Percentiles rank a stretch among this genome's conserved stretches.
phyloP scores from a whole-genome alignment of 106 monocot genomes.

The Dactylorhiza incarnata region DNA sequence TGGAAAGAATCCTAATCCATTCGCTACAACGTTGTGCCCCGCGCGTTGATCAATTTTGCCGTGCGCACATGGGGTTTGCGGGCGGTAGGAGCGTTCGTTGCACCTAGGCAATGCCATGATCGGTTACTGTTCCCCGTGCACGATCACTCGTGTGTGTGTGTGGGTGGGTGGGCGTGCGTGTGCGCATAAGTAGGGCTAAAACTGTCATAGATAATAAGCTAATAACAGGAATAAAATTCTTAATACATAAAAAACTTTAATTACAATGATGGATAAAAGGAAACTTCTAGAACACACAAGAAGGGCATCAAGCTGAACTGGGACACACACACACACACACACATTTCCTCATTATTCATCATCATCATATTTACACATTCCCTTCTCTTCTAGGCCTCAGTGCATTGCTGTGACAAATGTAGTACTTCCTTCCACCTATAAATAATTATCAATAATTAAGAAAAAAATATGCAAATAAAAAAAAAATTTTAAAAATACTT shows the following conservation, averaged over 20 bases:
- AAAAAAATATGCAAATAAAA: neutral
- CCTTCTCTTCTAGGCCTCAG: neutral
- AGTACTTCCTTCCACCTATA: conserved; percentile 14
- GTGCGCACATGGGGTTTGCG: too few species aligned
- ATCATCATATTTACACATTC: neutral
- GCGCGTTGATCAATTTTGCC: too few species aligned
- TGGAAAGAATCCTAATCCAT: too few species aligned
- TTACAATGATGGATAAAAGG: conserved; percentile 6
- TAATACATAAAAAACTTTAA: neutral
- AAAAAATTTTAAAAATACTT: neutral
- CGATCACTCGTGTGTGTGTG: too few species aligned
- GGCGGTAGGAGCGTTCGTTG: too few species aligned
- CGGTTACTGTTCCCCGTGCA: too few species aligned
- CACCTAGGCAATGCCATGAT: too few species aligned
- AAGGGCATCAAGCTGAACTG: neutral
- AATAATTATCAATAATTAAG: neutral
- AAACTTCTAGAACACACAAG: neutral
- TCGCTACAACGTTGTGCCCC: too few species aligned
- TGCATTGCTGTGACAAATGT: neutral
- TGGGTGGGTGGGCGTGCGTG: too few species aligned
- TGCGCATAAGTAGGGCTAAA: too few species aligned
- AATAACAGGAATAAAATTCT: too few species aligned
- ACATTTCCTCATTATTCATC: neutral
- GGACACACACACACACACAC: neutral
- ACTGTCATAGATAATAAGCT: too few species aligned